Conservation (phyloP, 2,329 filamentous ascomycete species). For the Neofusicoccum sp. region DNA sequence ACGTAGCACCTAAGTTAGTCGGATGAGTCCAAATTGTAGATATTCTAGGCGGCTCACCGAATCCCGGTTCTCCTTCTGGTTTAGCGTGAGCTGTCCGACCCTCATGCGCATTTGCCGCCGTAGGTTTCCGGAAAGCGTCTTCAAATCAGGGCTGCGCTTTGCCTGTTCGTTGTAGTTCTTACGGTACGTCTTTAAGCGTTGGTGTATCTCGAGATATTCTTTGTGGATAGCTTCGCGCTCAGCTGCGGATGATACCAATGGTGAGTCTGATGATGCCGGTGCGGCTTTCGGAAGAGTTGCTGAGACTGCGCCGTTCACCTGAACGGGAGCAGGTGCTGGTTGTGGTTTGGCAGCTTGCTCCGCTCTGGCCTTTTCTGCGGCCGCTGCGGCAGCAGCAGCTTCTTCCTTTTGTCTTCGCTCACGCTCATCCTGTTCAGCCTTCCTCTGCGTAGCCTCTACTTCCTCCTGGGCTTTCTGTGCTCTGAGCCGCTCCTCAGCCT, state of each 20-base stretch:
- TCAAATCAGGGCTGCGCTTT: slow-evolving; percentile 26
- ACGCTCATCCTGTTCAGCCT: slow-evolving; percentile 25
- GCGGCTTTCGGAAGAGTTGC: slow-evolving; percentile 10
- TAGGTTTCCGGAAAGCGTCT: slow-evolving; percentile 31
- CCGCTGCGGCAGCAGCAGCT: slow-evolving; percentile 18
- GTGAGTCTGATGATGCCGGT: neutral
- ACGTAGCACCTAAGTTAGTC: neutral
- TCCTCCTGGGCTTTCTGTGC: slow-evolving; percentile 31
- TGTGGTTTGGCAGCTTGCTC: slow-evolving; percentile 27
- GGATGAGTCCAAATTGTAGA: too few species aligned
- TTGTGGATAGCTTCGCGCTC: slow-evolving; percentile 30
- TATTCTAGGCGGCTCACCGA: slow-evolving; percentile 7
- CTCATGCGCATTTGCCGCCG: slow-evolving; percentile 31
- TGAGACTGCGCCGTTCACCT: neutral
- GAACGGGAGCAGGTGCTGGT: neutral
- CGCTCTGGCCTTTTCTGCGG: slow-evolving; percentile 26
- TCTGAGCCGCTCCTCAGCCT: slow-evolving; percentile 31
- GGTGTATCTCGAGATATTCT: slow-evolving; percentile 36
- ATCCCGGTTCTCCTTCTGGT: slow-evolving; percentile 28
- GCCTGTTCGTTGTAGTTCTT: slow-evolving; percentile 29
- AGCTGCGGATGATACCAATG: neutral
- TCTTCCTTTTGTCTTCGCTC: slow-evolving; percentile 24
- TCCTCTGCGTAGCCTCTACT: slow-evolving; percentile 16
- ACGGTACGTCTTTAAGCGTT: slow-evolving; percentile 37
- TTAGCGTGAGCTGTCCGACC: slow-evolving; percentile 35